phyloP scores from a whole-genome alignment of 495 filamentous ascomycete species.

The Tuber brumale region DNA sequence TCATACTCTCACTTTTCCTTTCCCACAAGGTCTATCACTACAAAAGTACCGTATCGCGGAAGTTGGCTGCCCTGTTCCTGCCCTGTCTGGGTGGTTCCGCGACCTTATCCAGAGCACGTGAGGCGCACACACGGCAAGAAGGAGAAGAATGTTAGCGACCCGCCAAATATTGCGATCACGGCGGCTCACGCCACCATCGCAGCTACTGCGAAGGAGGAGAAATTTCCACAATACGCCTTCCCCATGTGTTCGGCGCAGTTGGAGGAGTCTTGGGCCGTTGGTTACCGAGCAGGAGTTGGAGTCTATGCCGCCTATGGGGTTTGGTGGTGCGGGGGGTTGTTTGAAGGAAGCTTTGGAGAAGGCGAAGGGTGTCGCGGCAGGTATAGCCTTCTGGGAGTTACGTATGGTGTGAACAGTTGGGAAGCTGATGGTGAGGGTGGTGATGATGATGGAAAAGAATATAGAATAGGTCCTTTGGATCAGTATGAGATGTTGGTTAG shows the following conservation, averaged over 20 bases:
- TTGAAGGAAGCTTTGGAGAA: background rate
- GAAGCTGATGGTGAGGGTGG: conserved; percentile 12
- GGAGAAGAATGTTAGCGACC: background rate
- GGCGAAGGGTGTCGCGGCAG: background rate
- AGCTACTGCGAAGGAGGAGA: background rate
- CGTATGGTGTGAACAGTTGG: background rate
- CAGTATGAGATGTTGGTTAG: conserved; percentile 81
- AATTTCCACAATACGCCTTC: background rate
- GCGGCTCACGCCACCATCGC: background rate
- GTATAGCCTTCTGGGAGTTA: background rate
- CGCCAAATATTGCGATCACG: conserved; percentile 1
- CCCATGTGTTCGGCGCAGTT: background rate
- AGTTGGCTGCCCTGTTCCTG: background rate
- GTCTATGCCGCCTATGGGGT: background rate
- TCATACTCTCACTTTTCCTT: background rate
- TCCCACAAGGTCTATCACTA: background rate
- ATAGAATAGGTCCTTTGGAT: conserved; percentile 60
- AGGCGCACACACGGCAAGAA: background rate
- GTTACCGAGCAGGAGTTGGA: background rate
- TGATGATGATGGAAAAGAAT: background rate
- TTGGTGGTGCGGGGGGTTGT: background rate
- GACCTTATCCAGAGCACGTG: background rate
- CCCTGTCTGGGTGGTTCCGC: background rate
- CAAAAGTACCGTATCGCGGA: background rate
- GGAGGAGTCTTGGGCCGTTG: background rate